Evolutionary conservation across 176 grass and related monocot genomes (phyloP).

Genomic region (Bolboschoenus planiculmis): DNA sequence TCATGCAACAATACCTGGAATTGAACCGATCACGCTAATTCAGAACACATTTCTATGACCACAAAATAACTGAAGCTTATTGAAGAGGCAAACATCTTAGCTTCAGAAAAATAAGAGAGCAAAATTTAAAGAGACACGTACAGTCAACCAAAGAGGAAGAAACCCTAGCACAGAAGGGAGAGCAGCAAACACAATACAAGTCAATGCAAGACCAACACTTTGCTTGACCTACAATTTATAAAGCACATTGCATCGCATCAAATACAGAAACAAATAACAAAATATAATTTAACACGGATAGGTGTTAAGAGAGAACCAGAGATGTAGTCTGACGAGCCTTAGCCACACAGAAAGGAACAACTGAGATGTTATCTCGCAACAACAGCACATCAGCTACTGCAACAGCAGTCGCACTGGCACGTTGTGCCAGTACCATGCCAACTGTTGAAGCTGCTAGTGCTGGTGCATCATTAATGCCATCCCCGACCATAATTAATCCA

Average conservation of each 20-base stretch:
- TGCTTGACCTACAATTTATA: slow-evolving; percentile 87
- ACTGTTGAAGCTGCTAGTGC: slow-evolving; percentile 92
- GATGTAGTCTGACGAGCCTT: slow-evolving; percentile 95
- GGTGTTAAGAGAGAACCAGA: slow-evolving; percentile 39
- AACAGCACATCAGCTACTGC: slow-evolving; percentile 85
- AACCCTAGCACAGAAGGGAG: slow-evolving; percentile 95
- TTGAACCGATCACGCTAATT: not conserved
- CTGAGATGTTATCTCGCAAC: slow-evolving; percentile 80
- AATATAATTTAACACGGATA: slow-evolving; percentile 1
- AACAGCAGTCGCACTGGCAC: slow-evolving; percentile 88
- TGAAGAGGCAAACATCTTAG: not conserved
- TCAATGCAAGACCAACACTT: slow-evolving; percentile 93
- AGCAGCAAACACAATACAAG: slow-evolving; percentile 84
- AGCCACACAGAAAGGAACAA: slow-evolving; percentile 81
- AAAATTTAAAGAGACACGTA: slow-evolving; percentile 33
- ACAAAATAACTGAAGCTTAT: not conserved
- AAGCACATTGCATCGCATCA: slow-evolving; percentile 22
- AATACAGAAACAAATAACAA: slow-evolving; percentile 13
- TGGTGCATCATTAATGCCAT: slow-evolving; percentile 98
- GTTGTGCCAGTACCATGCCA: slow-evolving; percentile 84
- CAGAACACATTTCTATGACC: not conserved
- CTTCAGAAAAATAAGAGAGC: slow-evolving; percentile 6
- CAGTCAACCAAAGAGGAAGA: slow-evolving; percentile 98
- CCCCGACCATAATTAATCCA: slow-evolving; percentile 98
- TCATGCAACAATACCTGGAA: slow-evolving; percentile 89